phyloP scores from a whole-genome alignment of 129 eudicot genomes.

The Smallanthus sonchifolius region DNA sequence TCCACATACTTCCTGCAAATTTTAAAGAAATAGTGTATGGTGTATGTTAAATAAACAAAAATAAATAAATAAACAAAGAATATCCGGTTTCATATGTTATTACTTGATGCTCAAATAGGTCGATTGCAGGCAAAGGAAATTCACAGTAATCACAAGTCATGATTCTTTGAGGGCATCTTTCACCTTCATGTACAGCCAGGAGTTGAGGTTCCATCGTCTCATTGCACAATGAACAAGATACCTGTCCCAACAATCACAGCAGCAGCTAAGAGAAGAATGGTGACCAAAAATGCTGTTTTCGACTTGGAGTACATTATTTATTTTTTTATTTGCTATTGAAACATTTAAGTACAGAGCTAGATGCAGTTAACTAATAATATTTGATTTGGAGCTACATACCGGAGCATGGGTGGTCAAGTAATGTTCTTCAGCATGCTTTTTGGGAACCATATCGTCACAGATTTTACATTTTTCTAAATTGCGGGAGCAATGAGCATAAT shows the following conservation, averaged over 20 bases:
- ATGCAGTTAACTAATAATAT: no score
- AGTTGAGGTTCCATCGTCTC: slow-evolving; percentile 62
- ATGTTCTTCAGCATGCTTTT: slow-evolving; percentile 62
- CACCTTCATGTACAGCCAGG: slow-evolving; percentile 66
- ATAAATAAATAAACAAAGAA: no score
- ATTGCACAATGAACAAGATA: slow-evolving; percentile 72
- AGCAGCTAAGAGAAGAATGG: no score
- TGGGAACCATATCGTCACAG: slow-evolving; percentile 72
- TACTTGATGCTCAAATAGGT: slow-evolving; percentile 83
- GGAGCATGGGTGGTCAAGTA: slow-evolving; percentile 72
- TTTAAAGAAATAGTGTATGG: background rate
- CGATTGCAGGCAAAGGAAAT: slow-evolving; percentile 81
- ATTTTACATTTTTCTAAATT: slow-evolving; percentile 74
- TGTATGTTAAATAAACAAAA: background rate
- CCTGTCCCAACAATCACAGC: slow-evolving; percentile 29
- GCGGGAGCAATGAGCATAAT: slow-evolving; percentile 69
- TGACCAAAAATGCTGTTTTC: no score
- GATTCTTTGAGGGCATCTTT: slow-evolving; percentile 69
- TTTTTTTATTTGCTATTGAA: no score
- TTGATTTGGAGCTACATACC: slow-evolving; percentile 16
- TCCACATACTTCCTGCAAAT: slow-evolving; percentile 78
- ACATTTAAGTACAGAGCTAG: no score
- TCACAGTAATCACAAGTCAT: slow-evolving; percentile 82
- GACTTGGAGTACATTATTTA: no score
- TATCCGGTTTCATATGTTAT: background rate